Conservation (phyloP, 1,139 yeast genomes). For the Diutina catenulata region DNA sequence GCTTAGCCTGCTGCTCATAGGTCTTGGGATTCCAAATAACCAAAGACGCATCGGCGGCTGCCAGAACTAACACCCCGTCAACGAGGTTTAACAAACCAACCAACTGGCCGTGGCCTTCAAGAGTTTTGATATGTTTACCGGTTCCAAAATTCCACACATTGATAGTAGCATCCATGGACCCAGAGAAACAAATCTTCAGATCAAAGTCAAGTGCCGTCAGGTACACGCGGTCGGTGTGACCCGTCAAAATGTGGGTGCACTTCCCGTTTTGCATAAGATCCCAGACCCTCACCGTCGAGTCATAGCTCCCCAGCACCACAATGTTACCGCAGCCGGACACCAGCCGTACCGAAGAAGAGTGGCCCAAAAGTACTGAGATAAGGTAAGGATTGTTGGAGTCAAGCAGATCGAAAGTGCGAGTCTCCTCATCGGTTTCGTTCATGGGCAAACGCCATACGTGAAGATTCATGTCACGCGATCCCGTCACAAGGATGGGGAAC, state of each 20-base stretch:
- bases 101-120: constrained; percentile 79
- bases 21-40: constrained; percentile 86
- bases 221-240: constrained; percentile 82
- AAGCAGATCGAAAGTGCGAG: constrained; percentile 27
- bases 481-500: constrained; percentile 64
- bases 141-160: constrained; percentile 81
- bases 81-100: constrained; percentile 81
- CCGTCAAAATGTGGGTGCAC: constrained; percentile 64
- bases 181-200: constrained; percentile 75
- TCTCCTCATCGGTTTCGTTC: constrained; percentile 15
- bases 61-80: constrained; percentile 75
- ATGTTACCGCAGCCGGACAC: constrained; percentile 80
- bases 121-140: constrained; percentile 53
- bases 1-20: constrained; percentile 55
- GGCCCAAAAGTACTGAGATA: constrained; percentile 71
- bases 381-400: constrained; percentile 54
- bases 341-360: constrained; percentile 78
- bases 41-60: constrained; percentile 90
- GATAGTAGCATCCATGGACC: constrained; percentile 84
- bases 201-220: constrained; percentile 72
- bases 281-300: constrained; percentile 88
- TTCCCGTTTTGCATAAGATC: constrained; percentile 58
- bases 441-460: constrained; percentile 82
- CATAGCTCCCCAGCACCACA: constrained; percentile 85
- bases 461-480: constrained; percentile 82